Evolutionary conservation across 2,329 filamentous ascomycete species (phyloP).

Genomic region (Aplosporella prunicola): DNA sequence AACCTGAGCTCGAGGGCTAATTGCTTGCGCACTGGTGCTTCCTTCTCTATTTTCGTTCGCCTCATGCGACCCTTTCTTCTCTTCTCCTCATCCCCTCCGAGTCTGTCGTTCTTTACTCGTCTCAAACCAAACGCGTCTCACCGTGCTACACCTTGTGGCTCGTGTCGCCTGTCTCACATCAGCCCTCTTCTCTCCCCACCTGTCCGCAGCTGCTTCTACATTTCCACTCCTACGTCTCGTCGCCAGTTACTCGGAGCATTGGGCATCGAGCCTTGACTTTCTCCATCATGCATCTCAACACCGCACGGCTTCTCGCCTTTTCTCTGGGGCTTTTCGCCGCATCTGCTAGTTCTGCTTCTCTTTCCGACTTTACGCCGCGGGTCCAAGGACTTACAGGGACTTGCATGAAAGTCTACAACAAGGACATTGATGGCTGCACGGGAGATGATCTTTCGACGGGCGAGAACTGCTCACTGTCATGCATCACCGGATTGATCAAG

Average conservation of each 20-base stretch:
- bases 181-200: too few relatives aligned
- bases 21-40: background rate
- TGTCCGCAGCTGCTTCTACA: too few relatives aligned
- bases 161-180: too few relatives aligned
- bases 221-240: too few relatives aligned
- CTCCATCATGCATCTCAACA: constrained; percentile 5
- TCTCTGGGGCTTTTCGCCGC: constrained; percentile 13
- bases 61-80: background rate
- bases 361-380: constrained; percentile 36
- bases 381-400: constrained; percentile 29
- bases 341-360: constrained; percentile 28
- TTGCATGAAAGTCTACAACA: constrained; percentile 34
- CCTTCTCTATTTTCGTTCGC: background rate
- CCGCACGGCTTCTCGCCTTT: constrained; percentile 3
- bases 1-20: background rate
- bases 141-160: too few relatives aligned
- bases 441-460: constrained; percentile 22
- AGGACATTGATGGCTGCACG: constrained; percentile 31
- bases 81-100: constrained; percentile 1
- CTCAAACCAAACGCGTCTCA: constrained; percentile 7
- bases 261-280: background rate
- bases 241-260: too few relatives aligned
- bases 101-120: constrained; percentile 3
- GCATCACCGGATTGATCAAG: constrained; percentile 31
- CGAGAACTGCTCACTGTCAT: constrained; percentile 24